These are phyloP conservation scores for Fraxinus quadrangulata DNA, from an alignment of 257 asterid species.

Conservation along the genomic window DNA sequence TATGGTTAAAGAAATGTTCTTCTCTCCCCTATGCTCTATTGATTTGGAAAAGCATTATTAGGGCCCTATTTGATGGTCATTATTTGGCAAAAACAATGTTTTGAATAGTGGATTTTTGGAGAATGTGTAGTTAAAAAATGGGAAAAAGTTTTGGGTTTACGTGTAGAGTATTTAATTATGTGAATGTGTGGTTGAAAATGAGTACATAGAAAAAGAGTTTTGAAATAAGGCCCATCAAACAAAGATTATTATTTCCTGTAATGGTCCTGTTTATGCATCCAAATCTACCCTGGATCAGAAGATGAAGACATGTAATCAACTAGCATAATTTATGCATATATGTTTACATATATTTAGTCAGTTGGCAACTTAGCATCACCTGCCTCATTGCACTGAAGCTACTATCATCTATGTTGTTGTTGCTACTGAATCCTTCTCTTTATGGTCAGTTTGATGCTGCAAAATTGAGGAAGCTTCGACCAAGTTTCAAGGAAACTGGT, in stretches of 20 bases:
- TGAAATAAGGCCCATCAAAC: no score
- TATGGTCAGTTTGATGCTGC: constrained; percentile 83
- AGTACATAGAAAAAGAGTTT: no score
- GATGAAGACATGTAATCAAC: background rate
- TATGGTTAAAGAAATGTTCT: background rate
- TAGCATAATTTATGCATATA: background rate
- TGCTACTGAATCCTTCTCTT: constrained; percentile 23
- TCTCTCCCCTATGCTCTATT: background rate
- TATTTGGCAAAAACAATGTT: no score
- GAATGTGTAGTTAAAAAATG: no score
- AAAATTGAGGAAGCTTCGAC: constrained; percentile 90
- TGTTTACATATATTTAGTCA: background rate
- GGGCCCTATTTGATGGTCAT: no score
- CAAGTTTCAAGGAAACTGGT: constrained; percentile 95
- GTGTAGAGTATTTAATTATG: no score
- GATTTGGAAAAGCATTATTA: background rate
- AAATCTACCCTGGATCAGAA: background rate
- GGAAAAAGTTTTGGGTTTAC: no score
- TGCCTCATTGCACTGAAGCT: background rate
- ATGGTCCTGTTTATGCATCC: background rate
- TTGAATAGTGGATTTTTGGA: no score
- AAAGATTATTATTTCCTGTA: background rate
- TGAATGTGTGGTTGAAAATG: no score
- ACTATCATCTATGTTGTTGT: background rate
- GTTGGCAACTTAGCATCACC: background rate